Percentiles rank a stretch among this genome's conserved stretches.
phyloP scores from a whole-genome alignment of 108 stramenopile species.

The Cyclotella baltica region DNA sequence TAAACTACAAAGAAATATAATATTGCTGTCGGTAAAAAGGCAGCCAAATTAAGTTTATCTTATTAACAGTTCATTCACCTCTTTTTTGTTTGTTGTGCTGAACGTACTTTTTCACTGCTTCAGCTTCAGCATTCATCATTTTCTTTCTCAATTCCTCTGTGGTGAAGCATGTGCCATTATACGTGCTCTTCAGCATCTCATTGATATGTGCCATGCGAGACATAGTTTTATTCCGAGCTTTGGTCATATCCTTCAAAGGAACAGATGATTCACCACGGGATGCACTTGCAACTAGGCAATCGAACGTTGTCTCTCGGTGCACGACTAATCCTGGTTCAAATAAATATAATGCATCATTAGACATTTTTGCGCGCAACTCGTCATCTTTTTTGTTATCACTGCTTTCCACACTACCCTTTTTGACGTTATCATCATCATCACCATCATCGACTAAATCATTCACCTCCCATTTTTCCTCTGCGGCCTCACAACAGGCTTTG shows the following conservation, averaged over 20 bases:
- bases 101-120: neutral
- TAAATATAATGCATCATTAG: too few species aligned
- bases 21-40: too few species aligned
- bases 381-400: too few species aligned
- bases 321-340: conserved; percentile 2
- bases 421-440: too few species aligned
- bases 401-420: too few species aligned
- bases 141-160: conserved; percentile 9
- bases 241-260: neutral
- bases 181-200: neutral
- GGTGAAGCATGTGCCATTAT: neutral
- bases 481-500: too few species aligned
- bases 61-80: neutral
- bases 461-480: too few species aligned
- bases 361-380: too few species aligned
- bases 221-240: neutral
- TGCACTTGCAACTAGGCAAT: conserved; percentile 29
- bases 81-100: neutral
- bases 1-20: too few species aligned
- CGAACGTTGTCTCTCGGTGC: conserved; percentile 25
- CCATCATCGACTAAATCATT: too few species aligned
- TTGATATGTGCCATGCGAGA: neutral
- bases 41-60: too few species aligned
- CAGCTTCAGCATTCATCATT: neutral
- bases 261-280: conserved; percentile 31